These are phyloP conservation scores for Podaxis carcinomalis DNA, from an alignment of 768 basidiomycete species.

Conservation along the genomic window DNA sequence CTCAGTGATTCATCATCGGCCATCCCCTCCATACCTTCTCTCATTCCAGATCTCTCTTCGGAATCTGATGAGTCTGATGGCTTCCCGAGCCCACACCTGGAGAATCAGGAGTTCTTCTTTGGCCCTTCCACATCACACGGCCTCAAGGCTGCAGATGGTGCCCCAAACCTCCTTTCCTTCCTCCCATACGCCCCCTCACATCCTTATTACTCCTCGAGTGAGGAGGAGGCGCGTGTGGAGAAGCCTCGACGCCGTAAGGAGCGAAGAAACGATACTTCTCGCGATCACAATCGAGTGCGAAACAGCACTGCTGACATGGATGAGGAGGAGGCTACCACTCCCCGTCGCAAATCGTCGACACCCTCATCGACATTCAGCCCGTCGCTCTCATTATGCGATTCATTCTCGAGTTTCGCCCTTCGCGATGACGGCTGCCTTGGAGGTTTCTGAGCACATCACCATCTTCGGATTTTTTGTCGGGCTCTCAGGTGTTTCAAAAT, in stretches of 20 bases:
- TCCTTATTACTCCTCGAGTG: constrained; percentile 14
- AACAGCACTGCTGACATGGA: constrained; percentile 12
- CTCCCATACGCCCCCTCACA: constrained; percentile 32
- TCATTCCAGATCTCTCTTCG: constrained; percentile 58
- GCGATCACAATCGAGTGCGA: constrained; percentile 38
- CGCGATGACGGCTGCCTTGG: constrained; percentile 39
- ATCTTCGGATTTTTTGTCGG: background rate
- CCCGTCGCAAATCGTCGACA: background rate
- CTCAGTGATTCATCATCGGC: constrained; percentile 12
- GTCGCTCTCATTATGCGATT: constrained; percentile 5
- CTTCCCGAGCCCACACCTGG: constrained; percentile 32
- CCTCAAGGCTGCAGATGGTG: constrained; percentile 8
- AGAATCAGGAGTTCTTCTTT: constrained; percentile 18
- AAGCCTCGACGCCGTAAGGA: constrained; percentile 23
- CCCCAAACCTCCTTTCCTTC: constrained; percentile 26
- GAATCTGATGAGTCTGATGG: constrained; percentile 67
- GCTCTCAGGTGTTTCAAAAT: background rate
- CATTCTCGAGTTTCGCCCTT: constrained; percentile 21
- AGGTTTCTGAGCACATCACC: constrained; percentile 28
- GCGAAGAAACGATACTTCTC: constrained; percentile 30
- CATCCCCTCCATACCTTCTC: constrained; percentile 34
- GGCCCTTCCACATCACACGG: constrained; percentile 8
- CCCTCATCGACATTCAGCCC: background rate
- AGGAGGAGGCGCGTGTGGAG: constrained; percentile 9
- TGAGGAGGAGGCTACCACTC: constrained; percentile 12